These are phyloP conservation scores for Ogataea nitratoaversa DNA, from an alignment of 805 yeast genomes.

Conservation along the genomic window DNA sequence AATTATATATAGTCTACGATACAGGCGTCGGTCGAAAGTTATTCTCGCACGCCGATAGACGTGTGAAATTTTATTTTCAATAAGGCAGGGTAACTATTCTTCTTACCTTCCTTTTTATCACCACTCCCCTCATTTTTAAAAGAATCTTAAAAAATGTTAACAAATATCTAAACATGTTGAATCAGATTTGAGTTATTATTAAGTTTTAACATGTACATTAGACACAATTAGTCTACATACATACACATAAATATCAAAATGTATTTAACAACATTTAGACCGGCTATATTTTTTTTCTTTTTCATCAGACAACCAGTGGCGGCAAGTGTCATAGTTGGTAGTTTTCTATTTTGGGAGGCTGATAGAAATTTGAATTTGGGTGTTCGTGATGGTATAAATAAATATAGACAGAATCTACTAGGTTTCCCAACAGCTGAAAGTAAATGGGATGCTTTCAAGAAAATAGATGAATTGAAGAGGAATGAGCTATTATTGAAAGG, in stretches of 20 bases:
- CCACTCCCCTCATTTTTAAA: too few relatives aligned
- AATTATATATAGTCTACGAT: too few relatives aligned
- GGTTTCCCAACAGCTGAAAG: conserved; percentile 32
- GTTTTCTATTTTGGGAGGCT: conserved; percentile 34
- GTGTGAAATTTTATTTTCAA: too few relatives aligned
- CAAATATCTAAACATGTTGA: too few relatives aligned
- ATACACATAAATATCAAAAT: conserved; percentile 4
- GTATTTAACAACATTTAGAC: conserved; percentile 32
- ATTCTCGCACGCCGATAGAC: too few relatives aligned
- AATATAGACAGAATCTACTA: conserved; percentile 25
- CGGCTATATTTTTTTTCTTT: conserved; percentile 33
- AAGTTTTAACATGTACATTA: too few relatives aligned
- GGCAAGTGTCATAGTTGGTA: conserved; percentile 28
- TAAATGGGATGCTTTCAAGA: conserved; percentile 28
- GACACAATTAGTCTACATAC: too few relatives aligned
- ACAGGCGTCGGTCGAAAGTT: too few relatives aligned
- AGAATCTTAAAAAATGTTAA: too few relatives aligned
- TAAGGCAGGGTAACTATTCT: too few relatives aligned
- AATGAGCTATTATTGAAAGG: conserved; percentile 17
- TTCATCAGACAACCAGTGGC: conserved; percentile 35
- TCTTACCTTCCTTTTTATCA: too few relatives aligned
- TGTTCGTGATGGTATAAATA: conserved; percentile 25
- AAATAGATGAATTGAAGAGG: conserved; percentile 30
- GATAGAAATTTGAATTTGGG: conserved; percentile 32
- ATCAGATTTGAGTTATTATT: too few relatives aligned